phyloP scores from a whole-genome alignment of 768 basidiomycete species.

The Agrocybe pediades region DNA sequence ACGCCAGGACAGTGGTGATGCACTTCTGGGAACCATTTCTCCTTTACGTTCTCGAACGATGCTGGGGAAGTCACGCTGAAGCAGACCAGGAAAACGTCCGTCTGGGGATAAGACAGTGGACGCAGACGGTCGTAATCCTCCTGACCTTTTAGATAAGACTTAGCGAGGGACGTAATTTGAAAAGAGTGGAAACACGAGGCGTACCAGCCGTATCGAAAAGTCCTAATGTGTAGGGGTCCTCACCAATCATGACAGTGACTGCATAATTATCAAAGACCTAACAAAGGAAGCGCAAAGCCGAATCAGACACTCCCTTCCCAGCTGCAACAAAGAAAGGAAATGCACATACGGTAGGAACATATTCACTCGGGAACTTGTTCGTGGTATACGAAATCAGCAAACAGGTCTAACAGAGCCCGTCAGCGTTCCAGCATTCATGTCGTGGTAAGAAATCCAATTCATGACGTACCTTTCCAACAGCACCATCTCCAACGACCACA shows the following conservation, averaged over 20 bases:
- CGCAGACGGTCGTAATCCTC: slow-evolving; percentile 99
- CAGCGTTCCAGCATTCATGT: slow-evolving; percentile 4
- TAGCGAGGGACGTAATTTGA: slow-evolving; percentile 3
- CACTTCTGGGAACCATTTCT: slow-evolving; percentile 99
- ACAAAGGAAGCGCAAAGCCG: slow-evolving; percentile 12
- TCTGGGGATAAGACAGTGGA: slow-evolving; percentile 99
- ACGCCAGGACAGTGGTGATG: slow-evolving; percentile 99
- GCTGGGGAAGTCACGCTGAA: slow-evolving; percentile 99
- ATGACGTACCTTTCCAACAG: slow-evolving; percentile 89
- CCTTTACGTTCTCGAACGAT: slow-evolving; percentile 99
- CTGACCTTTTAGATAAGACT: slow-evolving; percentile 68
- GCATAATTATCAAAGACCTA: slow-evolving; percentile 98
- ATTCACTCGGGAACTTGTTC: slow-evolving; percentile 98
- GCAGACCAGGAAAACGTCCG: slow-evolving; percentile 99
- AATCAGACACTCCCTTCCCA: slow-evolving; percentile 15
- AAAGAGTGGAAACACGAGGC: slow-evolving; percentile 29
- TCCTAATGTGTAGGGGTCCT: slow-evolving; percentile 98
- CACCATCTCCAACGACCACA: slow-evolving; percentile 97
- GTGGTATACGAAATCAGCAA: slow-evolving; percentile 96
- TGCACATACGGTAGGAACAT: slow-evolving; percentile 90
- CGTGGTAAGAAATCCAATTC: slow-evolving; percentile 9
- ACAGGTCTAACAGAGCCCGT: slow-evolving; percentile 67
- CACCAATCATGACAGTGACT: slow-evolving; percentile 99
- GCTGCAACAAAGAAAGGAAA: slow-evolving; percentile 25
- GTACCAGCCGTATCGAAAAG: slow-evolving; percentile 97